Evolutionary conservation across 441 rosid species (phyloP), one percentile per base, ranked within the genome.

Genomic region (Eutrema salsugineum): DNA sequence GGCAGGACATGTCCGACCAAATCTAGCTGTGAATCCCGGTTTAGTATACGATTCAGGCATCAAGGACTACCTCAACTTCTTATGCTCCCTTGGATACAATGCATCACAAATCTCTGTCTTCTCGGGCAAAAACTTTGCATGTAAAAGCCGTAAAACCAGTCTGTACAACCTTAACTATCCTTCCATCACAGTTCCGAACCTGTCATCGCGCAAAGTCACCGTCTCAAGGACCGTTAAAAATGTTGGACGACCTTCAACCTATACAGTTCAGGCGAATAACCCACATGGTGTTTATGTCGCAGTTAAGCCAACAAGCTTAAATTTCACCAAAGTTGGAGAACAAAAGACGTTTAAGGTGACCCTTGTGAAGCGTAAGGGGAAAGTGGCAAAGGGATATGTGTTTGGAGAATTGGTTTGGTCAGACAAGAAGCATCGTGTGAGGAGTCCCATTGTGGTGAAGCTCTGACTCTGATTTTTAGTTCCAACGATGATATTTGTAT

Each of bases 381-480:
- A 43, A 19, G 58, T 66, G 33, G 46, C 51, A 2, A 79, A 70
- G 59, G 86, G 84, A 0, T 87, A 83, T 70, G 84, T 76, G 17
- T 87, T 86, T 80, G 95, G 97, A 60, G 82, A 72, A n/a, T 81
- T 92, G 53, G 80, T 80, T 40, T 92, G 93, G 97, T 77, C 78
- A 27, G 93, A 85, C 62, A 64, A 72, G 54, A 72, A 59, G 70
- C 87, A 85, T 67, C 8, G 62, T 42, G 86, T 83, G 9, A 81
- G 79, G 79, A 87, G 91, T 73, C 83, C 88, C 35, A 76, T 83
- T 43, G 84, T 53, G 71, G 86, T 79, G 40, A 83, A 78, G 78
- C 66, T 69, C 39, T 75, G 24, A 69, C 22, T 49, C 55, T 62
- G 54, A 20, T 57, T 15, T 66, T 51, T 50, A 33, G 42, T 62